Conservation (phyloP, 192 early-diverging fungal genomes). For the Lunasporangiospora selenospora region DNA sequence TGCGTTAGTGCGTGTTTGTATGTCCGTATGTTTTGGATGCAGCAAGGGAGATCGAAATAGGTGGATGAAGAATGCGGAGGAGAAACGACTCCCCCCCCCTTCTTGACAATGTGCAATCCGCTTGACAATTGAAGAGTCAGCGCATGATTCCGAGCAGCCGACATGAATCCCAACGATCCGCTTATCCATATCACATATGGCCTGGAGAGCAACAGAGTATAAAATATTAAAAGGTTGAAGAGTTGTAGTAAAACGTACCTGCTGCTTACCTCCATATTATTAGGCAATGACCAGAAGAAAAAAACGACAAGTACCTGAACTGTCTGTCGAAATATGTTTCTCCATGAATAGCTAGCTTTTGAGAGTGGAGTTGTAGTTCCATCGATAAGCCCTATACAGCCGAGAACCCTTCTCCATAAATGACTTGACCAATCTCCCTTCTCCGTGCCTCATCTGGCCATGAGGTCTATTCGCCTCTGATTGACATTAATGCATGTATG, state of each 20-base stretch:
- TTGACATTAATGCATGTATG: not conserved
- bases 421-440: constrained; percentile 9
- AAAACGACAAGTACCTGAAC: not conserved
- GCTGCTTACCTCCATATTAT: no score
- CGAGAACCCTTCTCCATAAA: constrained; percentile 13
- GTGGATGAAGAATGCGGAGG: no score
- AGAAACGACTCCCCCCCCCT: no score
- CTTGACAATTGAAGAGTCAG: constrained; percentile 5
- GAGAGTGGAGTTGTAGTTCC: constrained; percentile 14
- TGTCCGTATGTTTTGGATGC: no score
- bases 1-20: no score
- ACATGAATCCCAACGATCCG: constrained; percentile 11
- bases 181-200: constrained; percentile 23
- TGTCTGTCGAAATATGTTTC: constrained; percentile 13
- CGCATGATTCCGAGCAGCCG: constrained; percentile 12
- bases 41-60: no score
- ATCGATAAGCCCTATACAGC: constrained; percentile 21
- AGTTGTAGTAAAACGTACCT: no score
- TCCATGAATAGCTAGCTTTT: constrained; percentile 8
- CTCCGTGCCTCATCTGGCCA: constrained; percentile 5
- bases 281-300: no score
- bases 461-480: not conserved
- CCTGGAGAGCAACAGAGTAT: constrained; percentile 21
- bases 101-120: constrained; percentile 3
- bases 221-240: not conserved